Percentiles rank a stretch among this genome's conserved stretches.
phyloP scores from a whole-genome alignment of 441 rosid species.

The Brassica balearica region DNA sequence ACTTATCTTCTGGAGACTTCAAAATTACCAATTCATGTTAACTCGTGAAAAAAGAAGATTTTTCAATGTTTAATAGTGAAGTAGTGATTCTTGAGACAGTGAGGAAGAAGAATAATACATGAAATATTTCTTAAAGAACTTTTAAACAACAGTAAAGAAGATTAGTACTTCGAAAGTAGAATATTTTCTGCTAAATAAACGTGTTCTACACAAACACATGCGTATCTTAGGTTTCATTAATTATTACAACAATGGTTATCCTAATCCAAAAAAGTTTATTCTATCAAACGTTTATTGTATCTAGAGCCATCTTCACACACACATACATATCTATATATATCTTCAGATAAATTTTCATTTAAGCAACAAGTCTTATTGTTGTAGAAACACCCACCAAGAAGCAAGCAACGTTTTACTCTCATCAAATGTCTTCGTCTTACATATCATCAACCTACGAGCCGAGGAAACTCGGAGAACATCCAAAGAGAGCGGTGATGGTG shows the following conservation, averaged over 20 bases:
- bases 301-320: conserved; percentile 24
- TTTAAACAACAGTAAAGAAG: not conserved
- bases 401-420: conserved; percentile 25
- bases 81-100: too few relatives aligned
- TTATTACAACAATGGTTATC: conserved; percentile 19
- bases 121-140: not conserved
- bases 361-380: conserved; percentile 20
- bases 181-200: not conserved
- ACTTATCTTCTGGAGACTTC: too few relatives aligned
- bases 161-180: not conserved
- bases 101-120: too few relatives aligned
- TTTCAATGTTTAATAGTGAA: too few relatives aligned
- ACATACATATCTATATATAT: conserved; percentile 5
- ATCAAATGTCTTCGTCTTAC: conserved; percentile 27
- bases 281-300: conserved; percentile 35
- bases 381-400: not conserved
- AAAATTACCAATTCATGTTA: too few relatives aligned
- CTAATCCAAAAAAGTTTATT: conserved; percentile 33
- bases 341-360: conserved; percentile 5
- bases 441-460: conserved; percentile 33
- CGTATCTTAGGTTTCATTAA: conserved; percentile 35
- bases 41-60: too few relatives aligned
- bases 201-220: conserved; percentile 24
- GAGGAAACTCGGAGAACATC: conserved; percentile 26
- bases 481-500: conserved; percentile 7